These are phyloP conservation scores for Scleromitrula shiraiana DNA, from an alignment of 2,329 filamentous ascomycete genomes.

Conservation along the genomic window DNA sequence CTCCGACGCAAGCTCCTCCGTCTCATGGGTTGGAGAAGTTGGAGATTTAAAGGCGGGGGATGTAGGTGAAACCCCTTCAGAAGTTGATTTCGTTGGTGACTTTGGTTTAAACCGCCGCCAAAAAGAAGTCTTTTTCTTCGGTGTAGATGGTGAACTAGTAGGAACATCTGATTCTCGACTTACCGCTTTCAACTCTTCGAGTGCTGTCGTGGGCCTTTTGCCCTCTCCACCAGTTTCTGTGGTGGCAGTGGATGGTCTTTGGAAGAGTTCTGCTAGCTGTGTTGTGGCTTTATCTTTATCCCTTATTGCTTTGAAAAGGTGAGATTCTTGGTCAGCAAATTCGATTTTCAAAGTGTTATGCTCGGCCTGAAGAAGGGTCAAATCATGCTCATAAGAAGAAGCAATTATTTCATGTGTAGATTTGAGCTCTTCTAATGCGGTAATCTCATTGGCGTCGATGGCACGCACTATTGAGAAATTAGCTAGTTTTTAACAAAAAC, in stretches of 20 bases:
- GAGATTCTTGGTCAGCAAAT: conserved; percentile 48
- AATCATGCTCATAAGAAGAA: conserved; percentile 49
- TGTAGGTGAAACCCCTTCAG: too few species aligned
- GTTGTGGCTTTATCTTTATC: conserved; percentile 53
- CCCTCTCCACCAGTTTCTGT: conserved; percentile 3
- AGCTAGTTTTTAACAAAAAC: conserved; percentile 9
- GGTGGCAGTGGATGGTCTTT: conserved; percentile 10
- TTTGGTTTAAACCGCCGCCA: not conserved
- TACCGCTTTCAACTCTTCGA: conserved; percentile 50
- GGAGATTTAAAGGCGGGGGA: too few species aligned
- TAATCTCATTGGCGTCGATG: conserved; percentile 44
- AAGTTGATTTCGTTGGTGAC: not conserved
- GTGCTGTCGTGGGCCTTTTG: conserved; percentile 28
- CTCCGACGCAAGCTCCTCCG: conserved; percentile 2
- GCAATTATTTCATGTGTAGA: conserved; percentile 51
- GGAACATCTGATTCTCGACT: conserved; percentile 26
- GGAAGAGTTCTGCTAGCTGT: conserved; percentile 32
- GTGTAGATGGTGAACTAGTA: not conserved
- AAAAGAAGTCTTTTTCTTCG: conserved; percentile 3
- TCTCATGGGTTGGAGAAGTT: not conserved
- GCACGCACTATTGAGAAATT: conserved; percentile 38
- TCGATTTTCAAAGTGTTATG: conserved; percentile 42
- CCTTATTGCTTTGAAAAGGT: conserved; percentile 51
- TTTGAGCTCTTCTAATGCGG: conserved; percentile 51
- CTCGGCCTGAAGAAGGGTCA: conserved; percentile 46